Evolutionary conservation across 2,329 filamentous ascomycete species (phyloP), one percentile per base, ranked within the genome.

Genomic region (Fusarium sp.): DNA sequence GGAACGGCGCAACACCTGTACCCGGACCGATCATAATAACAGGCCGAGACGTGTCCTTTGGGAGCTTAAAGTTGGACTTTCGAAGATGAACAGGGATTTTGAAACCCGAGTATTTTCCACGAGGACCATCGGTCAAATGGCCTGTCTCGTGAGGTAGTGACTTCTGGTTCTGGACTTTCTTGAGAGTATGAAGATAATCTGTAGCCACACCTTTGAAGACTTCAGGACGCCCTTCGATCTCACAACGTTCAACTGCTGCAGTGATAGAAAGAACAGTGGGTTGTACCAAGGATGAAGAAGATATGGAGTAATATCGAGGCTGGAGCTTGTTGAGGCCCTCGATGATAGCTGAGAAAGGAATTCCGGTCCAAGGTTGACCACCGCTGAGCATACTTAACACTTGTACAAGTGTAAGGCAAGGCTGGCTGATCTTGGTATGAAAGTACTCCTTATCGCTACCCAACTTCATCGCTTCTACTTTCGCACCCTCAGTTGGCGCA

Each of bases 261-360:
- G 55, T 69, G 29, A 69, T 58, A 1, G 66, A 68, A 6, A 69
- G 20, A 2, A 9, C 21, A 2, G 50, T 55, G 1, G 66, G 60
- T 13, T 68, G 64, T 2, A 61, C 53, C 3, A 68, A 23, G 0
- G 66, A 68, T 6, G 66, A 69, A 1, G 66, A 69, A 0, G 66
- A 68, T 1, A 68, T 69, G 35, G 66, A 69, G 37, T 69, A 69
- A 20, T 68, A 69, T 6, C 66, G 41, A 1, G 64, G 66, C 5
- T 60, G 52, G 1, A 69, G 59, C 18, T 61, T 61, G 23, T 35
- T 55, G 2, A 69, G 20, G 1, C 63, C 43, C 26, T 69, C 63
- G 1, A 69, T 18, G 0, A 68, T 8, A 8, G 39, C 59, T 11
- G 65, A 68, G 13, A 66, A 66, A 3, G 62, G 62, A 0, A 39